A percentile compares a stretch with the other conserved stretches of the same genome.
Conservation (phyloP, 768 basidiomycete species). For the Phanerodontia chrysosporium region DNA sequence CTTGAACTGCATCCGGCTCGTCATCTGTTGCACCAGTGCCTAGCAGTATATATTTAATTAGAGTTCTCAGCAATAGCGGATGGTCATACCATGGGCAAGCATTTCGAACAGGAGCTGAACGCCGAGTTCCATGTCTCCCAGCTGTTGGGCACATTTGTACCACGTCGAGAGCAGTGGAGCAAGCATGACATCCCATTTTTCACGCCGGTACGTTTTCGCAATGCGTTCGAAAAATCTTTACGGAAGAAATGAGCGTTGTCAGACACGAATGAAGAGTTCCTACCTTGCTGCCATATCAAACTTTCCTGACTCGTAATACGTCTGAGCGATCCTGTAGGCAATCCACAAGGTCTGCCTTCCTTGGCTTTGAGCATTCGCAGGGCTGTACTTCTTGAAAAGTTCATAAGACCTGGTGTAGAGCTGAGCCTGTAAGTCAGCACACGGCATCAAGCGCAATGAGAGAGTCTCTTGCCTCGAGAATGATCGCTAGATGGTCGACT, state of each 20-base stretch:
- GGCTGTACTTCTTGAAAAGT: constrained; percentile 75
- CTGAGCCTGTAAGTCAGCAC: constrained; percentile 37
- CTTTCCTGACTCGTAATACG: constrained; percentile 76
- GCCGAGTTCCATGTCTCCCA: constrained; percentile 73
- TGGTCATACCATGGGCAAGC: constrained; percentile 63
- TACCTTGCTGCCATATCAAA: constrained; percentile 87
- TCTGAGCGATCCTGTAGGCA: constrained; percentile 84
- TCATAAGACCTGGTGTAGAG: constrained; percentile 95
- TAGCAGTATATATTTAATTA: constrained; percentile 22
- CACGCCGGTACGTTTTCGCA: constrained; percentile 80
- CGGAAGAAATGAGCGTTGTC: background rate
- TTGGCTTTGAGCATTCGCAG: constrained; percentile 46
- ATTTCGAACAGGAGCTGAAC: constrained; percentile 79
- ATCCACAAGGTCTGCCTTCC: constrained; percentile 85
- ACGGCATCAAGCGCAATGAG: background rate
- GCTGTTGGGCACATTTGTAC: constrained; percentile 78
- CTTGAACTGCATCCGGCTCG: constrained; percentile 50
- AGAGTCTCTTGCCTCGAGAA: constrained; percentile 65
- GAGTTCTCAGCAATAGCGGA: background rate
- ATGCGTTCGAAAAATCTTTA: constrained; percentile 90
- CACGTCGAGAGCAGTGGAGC: constrained; percentile 71
- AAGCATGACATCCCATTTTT: constrained; percentile 76
- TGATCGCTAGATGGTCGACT: constrained; percentile 79
- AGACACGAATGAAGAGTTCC: background rate
- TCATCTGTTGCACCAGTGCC: constrained; percentile 36